A percentile compares a stretch with the other conserved stretches of the same genome.
Evolutionary conservation across 306 rosid species (phyloP).

Genomic region (Gillenia trifoliata): DNA sequence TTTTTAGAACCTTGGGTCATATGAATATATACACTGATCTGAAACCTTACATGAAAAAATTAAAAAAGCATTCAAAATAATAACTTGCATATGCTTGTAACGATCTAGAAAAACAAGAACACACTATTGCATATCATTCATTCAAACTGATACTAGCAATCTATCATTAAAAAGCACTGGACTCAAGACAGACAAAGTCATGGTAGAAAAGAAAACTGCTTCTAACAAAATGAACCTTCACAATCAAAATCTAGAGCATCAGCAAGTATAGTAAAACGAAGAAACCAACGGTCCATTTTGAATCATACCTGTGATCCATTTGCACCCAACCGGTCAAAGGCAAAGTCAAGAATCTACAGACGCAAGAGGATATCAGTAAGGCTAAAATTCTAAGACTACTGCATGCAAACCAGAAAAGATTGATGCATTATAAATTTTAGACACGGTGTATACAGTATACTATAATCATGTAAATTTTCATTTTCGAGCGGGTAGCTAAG

Average conservation of each 20-base stretch:
- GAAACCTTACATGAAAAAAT: neutral
- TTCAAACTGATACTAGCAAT: neutral
- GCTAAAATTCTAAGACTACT: constrained; percentile 11
- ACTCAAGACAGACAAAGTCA: constrained; percentile 11
- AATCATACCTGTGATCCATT: constrained; percentile 67
- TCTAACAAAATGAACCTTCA: neutral
- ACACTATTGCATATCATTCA: neutral
- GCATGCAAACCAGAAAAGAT: neutral
- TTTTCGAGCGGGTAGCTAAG: neutral
- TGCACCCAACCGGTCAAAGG: constrained; percentile 88
- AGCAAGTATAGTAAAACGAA: neutral
- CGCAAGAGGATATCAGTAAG: constrained; percentile 32
- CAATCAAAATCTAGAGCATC: neutral
- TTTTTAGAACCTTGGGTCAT: no score
- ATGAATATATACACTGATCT: neutral
- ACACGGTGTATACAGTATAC: neutral
- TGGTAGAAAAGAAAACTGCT: neutral
- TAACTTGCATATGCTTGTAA: neutral
- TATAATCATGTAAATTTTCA: neutral
- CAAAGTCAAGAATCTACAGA: constrained; percentile 85
- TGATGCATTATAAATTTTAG: neutral
- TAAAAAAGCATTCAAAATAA: neutral
- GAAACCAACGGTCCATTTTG: constrained; percentile 12
- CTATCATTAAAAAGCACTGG: neutral
- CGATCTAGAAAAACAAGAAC: neutral